These are phyloP conservation scores for Diaporthe citriasiana DNA, from an alignment of 2,329 filamentous ascomycete genomes.

Conservation along the genomic window DNA sequence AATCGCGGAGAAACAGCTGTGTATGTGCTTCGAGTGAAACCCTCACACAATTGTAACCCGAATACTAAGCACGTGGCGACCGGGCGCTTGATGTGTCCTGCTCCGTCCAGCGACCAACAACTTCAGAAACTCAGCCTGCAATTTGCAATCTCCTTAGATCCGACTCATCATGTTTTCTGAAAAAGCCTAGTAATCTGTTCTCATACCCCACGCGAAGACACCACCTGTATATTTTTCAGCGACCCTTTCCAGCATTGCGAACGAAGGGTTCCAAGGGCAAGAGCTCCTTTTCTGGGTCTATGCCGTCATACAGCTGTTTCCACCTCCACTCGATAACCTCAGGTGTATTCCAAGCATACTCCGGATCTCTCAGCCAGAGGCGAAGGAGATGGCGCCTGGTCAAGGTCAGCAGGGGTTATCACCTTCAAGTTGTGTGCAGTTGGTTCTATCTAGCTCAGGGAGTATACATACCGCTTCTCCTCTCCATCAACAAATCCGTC, in stretches of 20 bases:
- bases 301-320: conserved; percentile 66
- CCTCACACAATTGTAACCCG: too few relatives aligned
- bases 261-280: conserved; percentile 70
- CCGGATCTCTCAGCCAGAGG: conserved; percentile 64
- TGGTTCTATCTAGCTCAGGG: too few relatives aligned
- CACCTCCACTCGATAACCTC: conserved; percentile 61
- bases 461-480: conserved; percentile 58
- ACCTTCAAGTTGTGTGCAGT: too few relatives aligned
- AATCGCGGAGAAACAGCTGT: too few relatives aligned
- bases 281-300: conserved; percentile 65
- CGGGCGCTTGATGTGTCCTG: too few relatives aligned
- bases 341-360: conserved; percentile 64
- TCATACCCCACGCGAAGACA: too few relatives aligned
- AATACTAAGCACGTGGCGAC: too few relatives aligned
- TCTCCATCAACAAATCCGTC: conserved; percentile 62
- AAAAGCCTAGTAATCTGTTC: not conserved
- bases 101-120: too few relatives aligned
- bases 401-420: conserved; percentile 54
- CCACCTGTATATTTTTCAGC: not conserved
- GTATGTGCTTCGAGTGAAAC: too few relatives aligned
- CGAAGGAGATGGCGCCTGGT: conserved; percentile 63
- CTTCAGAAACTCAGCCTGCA: not conserved
- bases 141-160: not conserved
- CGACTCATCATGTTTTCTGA: not conserved
- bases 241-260: conserved; percentile 55